Evolutionary conservation across 2,329 filamentous ascomycete genomes (phyloP), one percentile per base, ranked within the genome.

Genomic region (Plectosphaerella sp.): DNA sequence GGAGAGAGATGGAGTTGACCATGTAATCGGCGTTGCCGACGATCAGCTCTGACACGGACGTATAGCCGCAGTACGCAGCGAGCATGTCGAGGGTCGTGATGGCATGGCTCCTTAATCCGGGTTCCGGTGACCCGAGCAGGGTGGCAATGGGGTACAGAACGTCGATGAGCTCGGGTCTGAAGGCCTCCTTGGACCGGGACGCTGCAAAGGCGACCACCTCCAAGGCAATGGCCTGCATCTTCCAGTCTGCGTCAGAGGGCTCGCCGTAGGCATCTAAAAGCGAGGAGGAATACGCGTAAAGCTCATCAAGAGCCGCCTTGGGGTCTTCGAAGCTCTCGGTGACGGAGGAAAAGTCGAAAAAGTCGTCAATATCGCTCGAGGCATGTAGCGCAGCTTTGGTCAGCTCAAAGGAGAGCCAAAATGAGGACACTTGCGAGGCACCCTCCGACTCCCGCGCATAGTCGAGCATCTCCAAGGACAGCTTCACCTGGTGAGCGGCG

Each of bases 11-110:
- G 0, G 94, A 90, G 64, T 97, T 97, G 55, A 97, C 87, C 70
- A 99, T 88, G 66, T 99, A 99, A 68, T 99, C 94, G 15, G 91
- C 92, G 55, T 99, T 99, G 49, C 88, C 84, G 25, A 97, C 82
- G 39, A 99, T 86, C 58, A 99, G 74, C 15, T 89, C 84, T 24
- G 87, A 87, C 5, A 93, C 87, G 60, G 79, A 85, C 0, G 64
- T 56, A 62, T 97, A 99, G 2, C 81, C 83, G 61, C 91, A 97
- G 1, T 87, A 79, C 3, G 70, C 64, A 1, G 93, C 87, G n/a
- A 97, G 75, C 16, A 84, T 82, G 62, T 97, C 94, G 14, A 99
- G 76, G 36, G 89, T 88, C 4, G 84, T 82, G 57, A 97, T 87
- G 5, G 93, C 90, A 66, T 97, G 92, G 33, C 83, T 80, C 58